Evolutionary conservation across 1,284 basidiomycete species (phyloP).

Genomic region (Pterula multifida): DNA sequence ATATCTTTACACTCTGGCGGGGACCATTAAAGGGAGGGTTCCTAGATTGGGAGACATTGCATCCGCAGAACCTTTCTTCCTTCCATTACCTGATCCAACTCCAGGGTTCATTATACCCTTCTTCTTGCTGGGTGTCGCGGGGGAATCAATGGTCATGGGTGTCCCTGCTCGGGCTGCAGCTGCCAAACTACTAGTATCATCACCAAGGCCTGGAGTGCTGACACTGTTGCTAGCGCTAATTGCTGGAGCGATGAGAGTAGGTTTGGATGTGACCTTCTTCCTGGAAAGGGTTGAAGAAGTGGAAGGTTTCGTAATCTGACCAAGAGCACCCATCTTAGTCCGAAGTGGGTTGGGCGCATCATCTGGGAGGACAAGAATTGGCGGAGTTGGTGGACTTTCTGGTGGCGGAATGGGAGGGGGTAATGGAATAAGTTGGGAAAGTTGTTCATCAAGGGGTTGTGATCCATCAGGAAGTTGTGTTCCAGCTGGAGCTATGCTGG

Average conservation of each 20-base stretch:
- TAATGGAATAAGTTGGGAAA: slow-evolving; percentile 13
- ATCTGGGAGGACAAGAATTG: slow-evolving; percentile 38
- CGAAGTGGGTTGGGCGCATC: slow-evolving; percentile 45
- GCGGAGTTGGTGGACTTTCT: slow-evolving; percentile 11
- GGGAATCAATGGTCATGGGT: neutral
- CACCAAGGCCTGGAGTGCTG: neutral
- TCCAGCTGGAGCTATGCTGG: neutral
- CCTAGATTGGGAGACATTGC: neutral
- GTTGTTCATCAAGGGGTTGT: neutral
- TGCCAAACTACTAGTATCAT: neutral
- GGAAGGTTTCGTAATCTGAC: slow-evolving; percentile 41
- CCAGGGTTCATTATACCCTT: neutral
- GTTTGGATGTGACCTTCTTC: neutral
- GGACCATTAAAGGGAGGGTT: neutral
- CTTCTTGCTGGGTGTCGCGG: neutral
- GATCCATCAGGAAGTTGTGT: neutral
- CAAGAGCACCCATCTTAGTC: slow-evolving; percentile 63
- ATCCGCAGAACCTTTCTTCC: neutral
- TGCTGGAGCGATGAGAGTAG: neutral
- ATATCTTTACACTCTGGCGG: too few relatives aligned
- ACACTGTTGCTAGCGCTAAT: neutral
- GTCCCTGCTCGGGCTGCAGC: neutral
- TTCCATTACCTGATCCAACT: too few relatives aligned
- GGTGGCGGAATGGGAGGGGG: slow-evolving; percentile 11
- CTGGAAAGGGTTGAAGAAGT: neutral